A percentile compares a stretch with the other conserved stretches of the same genome.
phyloP scores from a whole-genome alignment of 2,329 filamentous ascomycete genomes.

The Aureobasidium zeae region DNA sequence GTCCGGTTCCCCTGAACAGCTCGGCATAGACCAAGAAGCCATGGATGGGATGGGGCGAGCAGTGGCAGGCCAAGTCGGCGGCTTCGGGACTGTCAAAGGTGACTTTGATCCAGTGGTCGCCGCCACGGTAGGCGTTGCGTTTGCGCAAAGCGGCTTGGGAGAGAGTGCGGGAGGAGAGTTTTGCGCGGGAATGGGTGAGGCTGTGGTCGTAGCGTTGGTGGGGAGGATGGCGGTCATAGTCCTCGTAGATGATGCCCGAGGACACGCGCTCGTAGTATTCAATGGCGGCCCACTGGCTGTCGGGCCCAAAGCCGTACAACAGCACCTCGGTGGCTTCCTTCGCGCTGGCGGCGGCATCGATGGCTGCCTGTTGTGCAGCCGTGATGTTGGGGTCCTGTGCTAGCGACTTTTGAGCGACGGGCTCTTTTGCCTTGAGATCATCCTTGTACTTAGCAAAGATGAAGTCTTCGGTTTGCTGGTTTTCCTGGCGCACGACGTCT shows the following conservation, averaged over 20 bases:
- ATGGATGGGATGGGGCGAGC: constrained; percentile 39
- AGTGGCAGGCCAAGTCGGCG: constrained; percentile 40
- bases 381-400: constrained; percentile 17
- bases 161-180: constrained; percentile 57
- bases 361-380: constrained; percentile 20
- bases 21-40: constrained; percentile 42
- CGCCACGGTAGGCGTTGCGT: constrained; percentile 72
- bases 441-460: constrained; percentile 33
- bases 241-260: constrained; percentile 73
- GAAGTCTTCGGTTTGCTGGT: constrained; percentile 38
- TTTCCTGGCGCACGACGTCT: constrained; percentile 40
- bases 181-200: constrained; percentile 62
- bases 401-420: constrained; percentile 16
- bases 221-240: constrained; percentile 81
- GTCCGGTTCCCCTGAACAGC: constrained; percentile 37
- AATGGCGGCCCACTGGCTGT: constrained; percentile 69
- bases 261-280: constrained; percentile 81
- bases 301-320: constrained; percentile 69
- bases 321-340: constrained; percentile 68
- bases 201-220: constrained; percentile 62
- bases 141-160: constrained; percentile 65
- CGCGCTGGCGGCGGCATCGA: constrained; percentile 29
- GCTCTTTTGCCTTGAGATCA: constrained; percentile 19
- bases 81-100: constrained; percentile 43
- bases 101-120: constrained; percentile 75